Conservation (phyloP, 2,329 filamentous ascomycete genomes). For the Ophiostoma himal-ulmi region DNA sequence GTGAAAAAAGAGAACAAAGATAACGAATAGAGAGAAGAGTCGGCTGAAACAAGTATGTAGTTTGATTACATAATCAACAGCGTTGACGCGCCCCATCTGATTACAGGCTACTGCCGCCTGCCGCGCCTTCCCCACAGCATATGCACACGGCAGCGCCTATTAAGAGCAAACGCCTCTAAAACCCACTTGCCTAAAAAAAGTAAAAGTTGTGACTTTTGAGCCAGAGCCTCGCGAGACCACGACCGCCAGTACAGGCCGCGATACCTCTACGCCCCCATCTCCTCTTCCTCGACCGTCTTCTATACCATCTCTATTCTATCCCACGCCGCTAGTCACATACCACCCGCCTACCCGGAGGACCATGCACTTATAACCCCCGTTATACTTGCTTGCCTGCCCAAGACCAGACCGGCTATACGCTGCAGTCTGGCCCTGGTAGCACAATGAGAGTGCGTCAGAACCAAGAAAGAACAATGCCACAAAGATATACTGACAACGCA, state of each 20-base stretch:
- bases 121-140: slow-evolving; percentile 12
- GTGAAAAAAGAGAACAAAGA: not conserved
- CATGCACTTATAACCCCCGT: not conserved
- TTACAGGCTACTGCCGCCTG: slow-evolving; percentile 1
- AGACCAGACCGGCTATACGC: slow-evolving; percentile 2
- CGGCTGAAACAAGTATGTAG: no score
- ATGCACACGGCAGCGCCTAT: not conserved
- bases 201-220: not conserved
- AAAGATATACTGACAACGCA: not conserved
- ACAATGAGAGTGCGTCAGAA: not conserved
- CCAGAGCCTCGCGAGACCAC: not conserved
- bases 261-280: not conserved
- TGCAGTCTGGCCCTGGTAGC: slow-evolving; percentile 5
- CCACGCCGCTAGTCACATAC: not conserved
- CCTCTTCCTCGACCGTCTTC: not conserved
- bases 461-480: no score
- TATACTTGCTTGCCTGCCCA: not conserved
- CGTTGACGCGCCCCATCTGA: not conserved
- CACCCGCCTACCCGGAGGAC: not conserved
- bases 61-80: not conserved
- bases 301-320: not conserved
- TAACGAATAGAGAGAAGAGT: no score
- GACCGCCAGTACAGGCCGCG: not conserved
- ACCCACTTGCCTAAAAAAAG: not conserved
- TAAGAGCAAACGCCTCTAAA: slow-evolving; percentile 4